A percentile compares a stretch with the other conserved stretches of the same genome.
Evolutionary conservation across 1,284 basidiomycete genomes (phyloP).

Genomic region (Marasmius sp.): DNA sequence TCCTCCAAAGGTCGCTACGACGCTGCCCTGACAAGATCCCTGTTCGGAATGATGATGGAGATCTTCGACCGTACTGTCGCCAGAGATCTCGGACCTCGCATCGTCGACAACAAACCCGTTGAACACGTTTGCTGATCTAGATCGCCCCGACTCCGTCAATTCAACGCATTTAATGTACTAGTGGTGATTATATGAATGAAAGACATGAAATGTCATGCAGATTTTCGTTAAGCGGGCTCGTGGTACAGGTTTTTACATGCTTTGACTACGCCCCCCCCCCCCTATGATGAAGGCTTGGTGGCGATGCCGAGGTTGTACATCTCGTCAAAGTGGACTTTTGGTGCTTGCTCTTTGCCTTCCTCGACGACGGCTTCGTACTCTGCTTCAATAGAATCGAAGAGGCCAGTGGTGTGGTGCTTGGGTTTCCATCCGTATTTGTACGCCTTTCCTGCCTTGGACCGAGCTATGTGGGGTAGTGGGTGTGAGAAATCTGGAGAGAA

Average conservation of each 20-base stretch:
- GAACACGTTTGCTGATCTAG: slow-evolving; percentile 74
- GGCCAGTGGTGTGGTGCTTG: slow-evolving; percentile 12
- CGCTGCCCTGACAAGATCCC: slow-evolving; percentile 78
- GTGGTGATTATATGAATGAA: too few relatives aligned
- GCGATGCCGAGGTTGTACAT: slow-evolving; percentile 13
- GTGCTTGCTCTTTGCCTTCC: slow-evolving; percentile 16
- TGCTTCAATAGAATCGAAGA: slow-evolving; percentile 18
- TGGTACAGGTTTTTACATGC: too few relatives aligned
- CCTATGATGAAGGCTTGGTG: too few relatives aligned
- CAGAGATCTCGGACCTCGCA: slow-evolving; percentile 75
- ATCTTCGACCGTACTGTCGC: slow-evolving; percentile 87
- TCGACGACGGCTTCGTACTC: slow-evolving; percentile 19
- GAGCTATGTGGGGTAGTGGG: slow-evolving; percentile 8
- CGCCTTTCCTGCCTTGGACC: slow-evolving; percentile 17
- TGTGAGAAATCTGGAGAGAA: background rate
- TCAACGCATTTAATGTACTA: too few relatives aligned
- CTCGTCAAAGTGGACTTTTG: slow-evolving; percentile 20
- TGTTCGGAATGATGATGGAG: slow-evolving; percentile 89
- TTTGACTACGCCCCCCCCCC: too few relatives aligned
- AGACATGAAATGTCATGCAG: too few relatives aligned
- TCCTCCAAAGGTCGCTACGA: slow-evolving; percentile 92
- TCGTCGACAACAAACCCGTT: slow-evolving; percentile 41
- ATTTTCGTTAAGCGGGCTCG: too few relatives aligned
- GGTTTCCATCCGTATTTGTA: slow-evolving; percentile 16
- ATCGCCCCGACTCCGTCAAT: too few relatives aligned